These are phyloP conservation scores for Trametes punicea DNA, from an alignment of 768 basidiomycete species.

Conservation along the genomic window DNA sequence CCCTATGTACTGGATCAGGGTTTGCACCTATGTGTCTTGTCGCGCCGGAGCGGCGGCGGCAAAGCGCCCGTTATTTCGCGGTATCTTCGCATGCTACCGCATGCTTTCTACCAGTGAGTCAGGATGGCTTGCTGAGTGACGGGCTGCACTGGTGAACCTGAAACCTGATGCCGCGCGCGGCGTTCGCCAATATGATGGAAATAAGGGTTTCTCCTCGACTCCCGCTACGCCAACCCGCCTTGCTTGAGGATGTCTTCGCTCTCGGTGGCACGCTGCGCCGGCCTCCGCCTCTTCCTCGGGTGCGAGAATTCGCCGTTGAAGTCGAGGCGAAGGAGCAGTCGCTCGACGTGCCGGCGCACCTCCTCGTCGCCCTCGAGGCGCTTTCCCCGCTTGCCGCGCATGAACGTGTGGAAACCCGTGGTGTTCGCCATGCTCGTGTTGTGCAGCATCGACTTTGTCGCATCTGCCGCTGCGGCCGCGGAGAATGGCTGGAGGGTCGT, in stretches of 20 bases:
- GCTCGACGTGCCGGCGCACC: slow-evolving; percentile 77
- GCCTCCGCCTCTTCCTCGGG: slow-evolving; percentile 30
- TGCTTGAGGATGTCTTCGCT: slow-evolving; percentile 30
- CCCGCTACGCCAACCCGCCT: slow-evolving; percentile 24
- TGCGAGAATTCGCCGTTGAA: slow-evolving; percentile 77
- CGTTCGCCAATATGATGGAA: background rate
- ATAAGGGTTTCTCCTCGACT: background rate
- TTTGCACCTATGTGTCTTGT: too few species aligned
- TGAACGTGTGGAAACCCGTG: slow-evolving; percentile 43
- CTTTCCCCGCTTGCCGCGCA: slow-evolving; percentile 48
- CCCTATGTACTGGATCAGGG: too few species aligned
- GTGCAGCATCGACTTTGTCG: slow-evolving; percentile 62
- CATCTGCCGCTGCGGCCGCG: slow-evolving; percentile 46
- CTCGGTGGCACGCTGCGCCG: slow-evolving; percentile 42
- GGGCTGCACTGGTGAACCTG: too few species aligned
- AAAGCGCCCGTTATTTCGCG: background rate
- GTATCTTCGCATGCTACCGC: background rate
- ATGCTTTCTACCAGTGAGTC: background rate
- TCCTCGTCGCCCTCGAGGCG: slow-evolving; percentile 59
- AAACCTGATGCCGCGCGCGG: too few species aligned
- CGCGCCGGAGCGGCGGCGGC: background rate
- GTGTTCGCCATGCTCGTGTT: slow-evolving; percentile 53
- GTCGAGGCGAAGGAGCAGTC: slow-evolving; percentile 77
- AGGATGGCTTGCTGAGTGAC: too few species aligned
- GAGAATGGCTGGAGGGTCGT: slow-evolving; percentile 73